Evolutionary conservation across 441 rosid genomes (phyloP), one percentile per base, ranked within the genome.

Genomic region (Populus trichocarpa): DNA sequence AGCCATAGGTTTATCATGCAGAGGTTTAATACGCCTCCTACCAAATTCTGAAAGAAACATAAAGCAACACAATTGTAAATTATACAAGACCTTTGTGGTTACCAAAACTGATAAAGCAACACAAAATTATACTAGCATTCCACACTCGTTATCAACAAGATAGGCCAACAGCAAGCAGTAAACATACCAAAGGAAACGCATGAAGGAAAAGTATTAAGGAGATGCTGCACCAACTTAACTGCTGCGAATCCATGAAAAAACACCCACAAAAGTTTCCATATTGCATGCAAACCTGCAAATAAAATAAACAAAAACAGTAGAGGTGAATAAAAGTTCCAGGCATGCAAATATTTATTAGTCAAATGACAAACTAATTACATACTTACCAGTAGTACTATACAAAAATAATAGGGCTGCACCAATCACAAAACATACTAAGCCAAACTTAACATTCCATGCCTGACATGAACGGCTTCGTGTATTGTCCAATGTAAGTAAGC

Each of bases 151-250:
- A 23, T 20, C 16, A 28, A 74, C 26, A 26, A 74, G 14, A 20
- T 25, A 50, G 16, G 35, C 75, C 23, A 81, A 74, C 71, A 72
- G 18, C 63, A 46, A 13, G 6, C 57, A 46, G 53, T 42, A 79
- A 12, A 76, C 79, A 46, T 87, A 96, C 98, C 98, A 26, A 96
- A 85, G 36, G 98, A 96, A 81, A 97, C 92, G 84, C 98, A 94
- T 69, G 86, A 89, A 16, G 98, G 95, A 79, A 96, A 96, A 7
- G 92, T 84, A 72, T 81, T 64, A 74, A 96, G 90, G 73, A 93
- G 85, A 87, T 90, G 96, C 83, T 84, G 94, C 86, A 91, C 84
- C 33, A 94, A 81, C 70, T 81, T 84, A 69, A 92, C 92, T 25
- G 93, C 90, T 12, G 92, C 92, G 81, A 91, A 76, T 74, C 98